Conservation (phyloP, 192 early-diverging fungal species). For the Rhizoclosmatium sp. region DNA sequence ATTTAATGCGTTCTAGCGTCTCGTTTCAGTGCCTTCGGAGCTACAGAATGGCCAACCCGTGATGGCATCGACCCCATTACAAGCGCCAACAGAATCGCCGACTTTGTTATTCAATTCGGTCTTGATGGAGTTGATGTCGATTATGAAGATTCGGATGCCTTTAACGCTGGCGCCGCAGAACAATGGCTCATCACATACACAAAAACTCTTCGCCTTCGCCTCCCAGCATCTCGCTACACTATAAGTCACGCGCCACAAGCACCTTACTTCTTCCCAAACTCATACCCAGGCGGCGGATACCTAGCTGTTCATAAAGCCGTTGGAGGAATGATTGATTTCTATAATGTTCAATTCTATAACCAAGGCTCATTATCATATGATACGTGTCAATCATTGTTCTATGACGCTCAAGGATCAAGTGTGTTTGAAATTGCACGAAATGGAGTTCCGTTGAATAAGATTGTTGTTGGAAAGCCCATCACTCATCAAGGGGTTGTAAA, state of each 20-base stretch:
- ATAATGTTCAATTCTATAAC: constrained; percentile 51
- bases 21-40: constrained; percentile 40
- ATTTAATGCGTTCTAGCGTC: too few species aligned
- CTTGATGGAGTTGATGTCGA: constrained; percentile 51
- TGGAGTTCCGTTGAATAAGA: constrained; percentile 36
- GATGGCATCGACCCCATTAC: constrained; percentile 37
- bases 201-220: constrained; percentile 25
- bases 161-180: constrained; percentile 44
- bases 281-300: constrained; percentile 38
- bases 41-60: constrained; percentile 40
- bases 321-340: constrained; percentile 46
- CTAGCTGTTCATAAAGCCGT: constrained; percentile 32
- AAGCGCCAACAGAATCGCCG: constrained; percentile 37
- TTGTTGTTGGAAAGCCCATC: constrained; percentile 48
- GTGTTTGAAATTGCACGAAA: constrained; percentile 41
- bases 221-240: constrained; percentile 38
- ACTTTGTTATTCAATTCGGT: constrained; percentile 44
- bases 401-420: background rate
- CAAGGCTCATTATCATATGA: constrained; percentile 27
- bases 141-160: constrained; percentile 45
- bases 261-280: background rate
- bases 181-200: constrained; percentile 47
- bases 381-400: background rate
- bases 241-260: constrained; percentile 49
- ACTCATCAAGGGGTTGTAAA: constrained; percentile 33